Conservation (phyloP, 169 alveolate genomes). For the Babesia ovis region DNA sequence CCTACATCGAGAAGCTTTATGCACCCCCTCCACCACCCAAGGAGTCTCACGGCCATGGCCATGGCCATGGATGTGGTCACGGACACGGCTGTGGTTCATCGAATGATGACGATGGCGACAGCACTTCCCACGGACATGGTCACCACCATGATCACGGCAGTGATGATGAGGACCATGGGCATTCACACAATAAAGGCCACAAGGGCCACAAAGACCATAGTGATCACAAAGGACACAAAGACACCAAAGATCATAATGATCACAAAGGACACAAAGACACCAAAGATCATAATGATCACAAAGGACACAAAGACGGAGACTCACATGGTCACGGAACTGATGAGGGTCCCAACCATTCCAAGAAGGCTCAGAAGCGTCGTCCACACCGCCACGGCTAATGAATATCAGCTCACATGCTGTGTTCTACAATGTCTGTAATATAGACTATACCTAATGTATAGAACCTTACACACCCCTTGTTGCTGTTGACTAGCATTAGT, state of each 20-base stretch:
- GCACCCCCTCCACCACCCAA: neutral
- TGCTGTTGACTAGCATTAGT: neutral
- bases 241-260: neutral
- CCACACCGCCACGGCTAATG: too few species aligned
- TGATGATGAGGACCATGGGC: neutral
- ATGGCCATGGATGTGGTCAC: conserved; percentile 1
- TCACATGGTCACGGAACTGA: too few species aligned
- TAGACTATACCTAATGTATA: too few species aligned
- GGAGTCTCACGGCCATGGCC: neutral
- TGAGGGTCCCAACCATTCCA: too few species aligned
- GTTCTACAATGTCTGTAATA: too few species aligned
- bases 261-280: neutral
- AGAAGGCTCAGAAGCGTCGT: too few species aligned
- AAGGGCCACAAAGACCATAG: neutral
- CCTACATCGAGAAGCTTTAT: neutral
- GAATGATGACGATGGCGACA: neutral
- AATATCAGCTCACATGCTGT: neutral
- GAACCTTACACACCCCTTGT: too few species aligned
- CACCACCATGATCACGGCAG: conserved; percentile 9
- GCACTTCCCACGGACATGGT: neutral
- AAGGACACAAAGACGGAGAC: neutral
- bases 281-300: neutral
- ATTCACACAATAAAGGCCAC: neutral
- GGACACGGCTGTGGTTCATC: neutral
- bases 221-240: neutral